A percentile compares a stretch with the other conserved stretches of the same genome.
Conservation (phyloP, 768 basidiomycete species). For the Mycena maculata region DNA sequence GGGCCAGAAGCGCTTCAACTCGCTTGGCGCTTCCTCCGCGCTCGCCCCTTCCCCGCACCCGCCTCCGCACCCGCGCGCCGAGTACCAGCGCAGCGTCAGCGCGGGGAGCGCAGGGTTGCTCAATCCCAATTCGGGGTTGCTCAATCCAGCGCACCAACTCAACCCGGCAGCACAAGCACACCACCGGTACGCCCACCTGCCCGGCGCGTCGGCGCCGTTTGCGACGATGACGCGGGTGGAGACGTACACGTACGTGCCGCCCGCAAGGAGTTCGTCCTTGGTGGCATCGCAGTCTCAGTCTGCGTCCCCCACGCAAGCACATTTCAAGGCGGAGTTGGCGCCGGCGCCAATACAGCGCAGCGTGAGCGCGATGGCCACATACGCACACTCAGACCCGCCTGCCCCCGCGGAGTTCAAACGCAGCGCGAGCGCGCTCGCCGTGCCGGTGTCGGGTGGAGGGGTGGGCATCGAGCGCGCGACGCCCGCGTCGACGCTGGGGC, state of each 20-base stretch:
- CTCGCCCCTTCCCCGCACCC: conserved; percentile 10
- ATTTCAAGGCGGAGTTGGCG: no score
- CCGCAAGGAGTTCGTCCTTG: not conserved
- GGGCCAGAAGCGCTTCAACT: conserved; percentile 69
- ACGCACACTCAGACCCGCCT: not conserved
- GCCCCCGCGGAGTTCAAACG: conserved; percentile 10
- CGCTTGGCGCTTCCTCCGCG: conserved; percentile 53
- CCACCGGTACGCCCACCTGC: conserved; percentile 24
- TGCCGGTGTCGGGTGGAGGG: conserved; percentile 37
- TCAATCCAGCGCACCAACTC: not conserved
- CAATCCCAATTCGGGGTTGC: not conserved
- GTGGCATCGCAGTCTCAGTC: not conserved
- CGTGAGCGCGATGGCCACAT: conserved; percentile 19
- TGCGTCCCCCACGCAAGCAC: not conserved
- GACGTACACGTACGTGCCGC: conserved; percentile 28
- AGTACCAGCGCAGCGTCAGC: conserved; percentile 40
- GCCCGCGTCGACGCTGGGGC: conserved; percentile 30
- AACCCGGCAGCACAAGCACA: not conserved
- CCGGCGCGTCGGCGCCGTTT: conserved; percentile 32
- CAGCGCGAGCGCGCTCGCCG: conserved; percentile 33
- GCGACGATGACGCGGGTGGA: conserved; percentile 28
- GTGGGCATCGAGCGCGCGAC: conserved; percentile 21
- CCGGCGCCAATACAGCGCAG: conserved; percentile 15
- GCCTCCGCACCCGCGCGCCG: conserved; percentile 1
- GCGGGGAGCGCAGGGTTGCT: conserved; percentile 17